phyloP scores from a whole-genome alignment of 495 filamentous ascomycete species.

The Podospora fimiseda region DNA sequence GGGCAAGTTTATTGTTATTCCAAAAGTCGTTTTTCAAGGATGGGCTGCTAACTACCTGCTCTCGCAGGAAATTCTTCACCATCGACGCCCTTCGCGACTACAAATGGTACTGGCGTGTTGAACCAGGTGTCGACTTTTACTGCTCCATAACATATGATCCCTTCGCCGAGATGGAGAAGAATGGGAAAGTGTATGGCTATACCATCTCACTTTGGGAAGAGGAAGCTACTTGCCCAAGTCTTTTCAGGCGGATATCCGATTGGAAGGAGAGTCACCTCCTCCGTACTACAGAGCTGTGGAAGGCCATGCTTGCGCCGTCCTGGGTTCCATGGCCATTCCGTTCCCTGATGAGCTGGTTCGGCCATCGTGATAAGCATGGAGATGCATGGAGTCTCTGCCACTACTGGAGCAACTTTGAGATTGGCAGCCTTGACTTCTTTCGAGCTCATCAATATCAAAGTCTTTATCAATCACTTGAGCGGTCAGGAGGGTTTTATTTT shows the following conservation, averaged over 20 bases:
- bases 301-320: slow-evolving; percentile 32
- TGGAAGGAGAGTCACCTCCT: slow-evolving; percentile 33
- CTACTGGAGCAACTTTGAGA: slow-evolving; percentile 56
- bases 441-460: slow-evolving; percentile 41
- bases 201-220: slow-evolving; percentile 48
- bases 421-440: slow-evolving; percentile 50
- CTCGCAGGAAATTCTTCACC: slow-evolving; percentile 53
- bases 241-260: slow-evolving; percentile 42
- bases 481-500: slow-evolving; percentile 46
- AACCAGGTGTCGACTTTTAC: slow-evolving; percentile 46
- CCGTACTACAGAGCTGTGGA: slow-evolving; percentile 31
- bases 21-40: slow-evolving; percentile 7
- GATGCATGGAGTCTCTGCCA: slow-evolving; percentile 49
- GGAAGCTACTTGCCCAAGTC: slow-evolving; percentile 40
- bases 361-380: slow-evolving; percentile 30
- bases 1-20: slow-evolving; percentile 33
- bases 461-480: slow-evolving; percentile 43
- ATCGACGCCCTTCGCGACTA: slow-evolving; percentile 37
- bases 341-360: slow-evolving; percentile 29
- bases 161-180: slow-evolving; percentile 47
- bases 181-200: slow-evolving; percentile 47
- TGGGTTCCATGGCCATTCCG: slow-evolving; percentile 38
- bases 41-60: not conserved
- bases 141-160: slow-evolving; percentile 52
- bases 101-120: slow-evolving; percentile 51